Conservation (phyloP, 768 basidiomycete genomes). For the Lactarius pseudohatsudake region DNA sequence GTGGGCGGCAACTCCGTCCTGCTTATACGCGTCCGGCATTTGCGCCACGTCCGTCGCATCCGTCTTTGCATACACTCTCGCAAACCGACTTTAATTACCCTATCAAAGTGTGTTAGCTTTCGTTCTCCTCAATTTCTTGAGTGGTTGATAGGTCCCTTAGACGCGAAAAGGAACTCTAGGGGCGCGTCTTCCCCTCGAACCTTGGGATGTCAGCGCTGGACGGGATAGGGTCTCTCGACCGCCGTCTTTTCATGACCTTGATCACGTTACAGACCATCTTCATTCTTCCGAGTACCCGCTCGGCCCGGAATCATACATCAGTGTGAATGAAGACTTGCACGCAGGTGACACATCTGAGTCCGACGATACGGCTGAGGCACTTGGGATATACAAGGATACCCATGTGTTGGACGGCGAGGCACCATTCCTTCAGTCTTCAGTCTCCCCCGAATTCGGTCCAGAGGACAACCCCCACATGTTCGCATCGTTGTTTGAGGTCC, state of each 20-base stretch:
- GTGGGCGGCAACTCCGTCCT: conserved; percentile 37
- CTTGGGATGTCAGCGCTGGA: conserved; percentile 38
- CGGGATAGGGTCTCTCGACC: conserved; percentile 15
- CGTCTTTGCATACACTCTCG: conserved; percentile 42
- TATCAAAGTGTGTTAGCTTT: conserved; percentile 37
- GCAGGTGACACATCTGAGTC: conserved; percentile 7
- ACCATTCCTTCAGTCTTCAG: conserved; percentile 15
- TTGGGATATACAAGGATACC: conserved; percentile 3
- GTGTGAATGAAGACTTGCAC: conserved; percentile 12
- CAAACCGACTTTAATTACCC: conserved; percentile 39
- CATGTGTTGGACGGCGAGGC: conserved; percentile 19
- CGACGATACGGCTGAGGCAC: conserved; percentile 3
- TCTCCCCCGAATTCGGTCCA: conserved; percentile 29
- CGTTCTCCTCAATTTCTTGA: conserved; percentile 5
- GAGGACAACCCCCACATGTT: conserved; percentile 37
- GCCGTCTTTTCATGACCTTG: conserved; percentile 20
- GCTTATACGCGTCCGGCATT: conserved; percentile 46
- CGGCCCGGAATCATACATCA: conserved; percentile 14
- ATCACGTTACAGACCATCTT: conserved; percentile 18
- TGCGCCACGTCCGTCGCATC: conserved; percentile 42
- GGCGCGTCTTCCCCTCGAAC: conserved; percentile 44
- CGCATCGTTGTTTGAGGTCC: conserved; percentile 37
- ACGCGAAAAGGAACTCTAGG: conserved; percentile 44
- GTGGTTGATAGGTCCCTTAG: conserved; percentile 31
- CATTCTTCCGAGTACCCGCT: conserved; percentile 15